Conservation (phyloP, 1,139 yeast species). For the Zygosaccharomyces sapae region DNA sequence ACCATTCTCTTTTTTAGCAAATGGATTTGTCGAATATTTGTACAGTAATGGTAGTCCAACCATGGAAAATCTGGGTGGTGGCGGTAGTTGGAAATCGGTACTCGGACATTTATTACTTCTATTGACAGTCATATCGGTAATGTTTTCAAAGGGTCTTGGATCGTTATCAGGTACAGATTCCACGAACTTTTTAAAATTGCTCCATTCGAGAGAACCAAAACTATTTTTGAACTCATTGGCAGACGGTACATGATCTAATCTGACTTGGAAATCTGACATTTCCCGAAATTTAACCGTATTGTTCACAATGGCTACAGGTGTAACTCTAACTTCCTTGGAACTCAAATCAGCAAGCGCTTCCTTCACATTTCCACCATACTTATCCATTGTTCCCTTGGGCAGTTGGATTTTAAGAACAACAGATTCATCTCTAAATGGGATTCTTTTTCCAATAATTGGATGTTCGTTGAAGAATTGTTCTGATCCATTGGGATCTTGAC, state of each 20-base stretch:
- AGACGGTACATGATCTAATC: slow-evolving; percentile 55
- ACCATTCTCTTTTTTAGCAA: slow-evolving; percentile 48
- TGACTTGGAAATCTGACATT: slow-evolving; percentile 81
- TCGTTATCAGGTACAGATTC: slow-evolving; percentile 43
- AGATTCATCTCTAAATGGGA: slow-evolving; percentile 50
- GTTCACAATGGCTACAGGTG: slow-evolving; percentile 66
- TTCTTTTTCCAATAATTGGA: slow-evolving; percentile 56
- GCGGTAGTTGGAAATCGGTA: slow-evolving; percentile 63
- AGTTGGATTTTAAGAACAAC: slow-evolving; percentile 64
- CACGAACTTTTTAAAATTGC: slow-evolving; percentile 39
- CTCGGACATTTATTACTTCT: slow-evolving; percentile 37
- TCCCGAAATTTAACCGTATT: slow-evolving; percentile 76
- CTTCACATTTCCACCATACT: slow-evolving; percentile 48
- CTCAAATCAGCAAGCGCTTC: slow-evolving; percentile 43
- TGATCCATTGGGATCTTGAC: slow-evolving; percentile 16
- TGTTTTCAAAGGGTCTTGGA: slow-evolving; percentile 31
- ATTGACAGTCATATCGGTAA: slow-evolving; percentile 28
- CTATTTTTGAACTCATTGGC: slow-evolving; percentile 41
- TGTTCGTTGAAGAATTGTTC: slow-evolving; percentile 53
- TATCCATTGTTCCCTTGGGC: slow-evolving; percentile 55
- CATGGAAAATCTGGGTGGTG: slow-evolving; percentile 81
- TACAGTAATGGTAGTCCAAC: slow-evolving; percentile 74
- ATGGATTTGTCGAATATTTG: slow-evolving; percentile 56
- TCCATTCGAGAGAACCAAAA: slow-evolving; percentile 33
- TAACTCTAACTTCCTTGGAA: slow-evolving; percentile 40